Evolutionary conservation across 2,329 filamentous ascomycete species (phyloP).

Genomic region (Cercospora berteroae): DNA sequence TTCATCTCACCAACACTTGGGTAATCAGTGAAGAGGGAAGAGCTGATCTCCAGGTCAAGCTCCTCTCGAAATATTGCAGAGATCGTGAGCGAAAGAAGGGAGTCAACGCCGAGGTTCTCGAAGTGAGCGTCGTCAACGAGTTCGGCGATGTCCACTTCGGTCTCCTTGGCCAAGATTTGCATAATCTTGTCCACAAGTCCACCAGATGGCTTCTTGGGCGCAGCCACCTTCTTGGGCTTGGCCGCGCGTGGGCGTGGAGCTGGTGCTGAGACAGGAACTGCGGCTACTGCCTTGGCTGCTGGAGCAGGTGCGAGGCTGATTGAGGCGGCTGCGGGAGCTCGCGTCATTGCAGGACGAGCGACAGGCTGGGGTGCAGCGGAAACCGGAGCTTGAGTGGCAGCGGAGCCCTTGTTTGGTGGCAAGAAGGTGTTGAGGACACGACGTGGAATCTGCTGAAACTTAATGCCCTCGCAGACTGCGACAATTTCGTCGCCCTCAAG

Average conservation of each 20-base stretch:
- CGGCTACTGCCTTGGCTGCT: slow-evolving; percentile 30
- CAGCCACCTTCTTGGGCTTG: slow-evolving; percentile 53
- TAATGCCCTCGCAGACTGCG: slow-evolving; percentile 60
- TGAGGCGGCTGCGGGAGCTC: slow-evolving; percentile 37
- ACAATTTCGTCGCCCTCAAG: slow-evolving; percentile 59
- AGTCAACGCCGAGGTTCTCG: slow-evolving; percentile 62
- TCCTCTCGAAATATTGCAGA: slow-evolving; percentile 63
- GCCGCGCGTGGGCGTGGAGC: slow-evolving; percentile 38
- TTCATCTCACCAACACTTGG: slow-evolving; percentile 61
- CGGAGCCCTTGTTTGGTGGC: slow-evolving; percentile 53
- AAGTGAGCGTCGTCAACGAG: slow-evolving; percentile 60
- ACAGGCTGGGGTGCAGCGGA: slow-evolving; percentile 31
- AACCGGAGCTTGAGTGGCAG: slow-evolving; percentile 36
- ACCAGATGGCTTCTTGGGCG: slow-evolving; percentile 52
- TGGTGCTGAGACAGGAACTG: slow-evolving; percentile 32
- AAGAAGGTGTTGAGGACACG: slow-evolving; percentile 65
- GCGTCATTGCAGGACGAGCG: slow-evolving; percentile 33
- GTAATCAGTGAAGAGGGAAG: slow-evolving; percentile 59
- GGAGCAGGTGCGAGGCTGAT: slow-evolving; percentile 26
- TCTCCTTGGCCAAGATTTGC: slow-evolving; percentile 66
- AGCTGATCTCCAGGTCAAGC: slow-evolving; percentile 58
- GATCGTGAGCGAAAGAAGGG: slow-evolving; percentile 60
- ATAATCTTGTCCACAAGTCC: slow-evolving; percentile 55
- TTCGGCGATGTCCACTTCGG: slow-evolving; percentile 58
- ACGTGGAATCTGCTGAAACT: slow-evolving; percentile 66